A percentile compares a stretch with the other conserved stretches of the same genome.
These are phyloP conservation scores for Crithidia expoeki DNA, from an alignment of 208 protist species.

Conservation along the genomic window DNA sequence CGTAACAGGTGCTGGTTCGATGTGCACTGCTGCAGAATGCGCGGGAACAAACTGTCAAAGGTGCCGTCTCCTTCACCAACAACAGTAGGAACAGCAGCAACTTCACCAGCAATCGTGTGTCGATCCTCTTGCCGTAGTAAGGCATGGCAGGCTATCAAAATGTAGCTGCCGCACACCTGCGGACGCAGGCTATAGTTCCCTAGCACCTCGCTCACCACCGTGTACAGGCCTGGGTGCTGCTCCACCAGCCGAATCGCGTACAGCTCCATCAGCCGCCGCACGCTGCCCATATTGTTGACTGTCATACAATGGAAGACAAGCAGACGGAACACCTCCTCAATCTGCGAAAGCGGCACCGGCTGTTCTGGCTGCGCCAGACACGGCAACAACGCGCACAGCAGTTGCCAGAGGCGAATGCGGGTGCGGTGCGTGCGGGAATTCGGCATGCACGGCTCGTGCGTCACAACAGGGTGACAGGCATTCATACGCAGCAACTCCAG, in stretches of 20 bases:
- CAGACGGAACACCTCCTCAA: conserved; percentile 45
- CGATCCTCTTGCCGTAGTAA: conserved; percentile 52
- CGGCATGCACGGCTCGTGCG: conserved; percentile 87
- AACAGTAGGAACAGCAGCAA: conserved; percentile 24
- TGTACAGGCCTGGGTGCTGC: conserved; percentile 59
- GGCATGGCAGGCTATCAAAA: conserved; percentile 73
- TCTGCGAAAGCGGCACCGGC: conserved; percentile 18
- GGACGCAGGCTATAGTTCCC: conserved; percentile 65
- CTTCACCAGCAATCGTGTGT: not conserved
- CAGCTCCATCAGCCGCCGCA: conserved; percentile 89
- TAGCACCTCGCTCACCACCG: conserved; percentile 53
- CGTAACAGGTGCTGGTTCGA: conserved; percentile 92
- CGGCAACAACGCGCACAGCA: conserved; percentile 76
- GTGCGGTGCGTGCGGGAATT: conserved; percentile 87
- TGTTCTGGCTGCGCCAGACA: conserved; percentile 38
- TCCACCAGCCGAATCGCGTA: conserved; percentile 74
- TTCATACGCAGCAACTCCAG: conserved; percentile 77
- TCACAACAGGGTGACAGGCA: conserved; percentile 49
- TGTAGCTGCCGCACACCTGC: conserved; percentile 84
- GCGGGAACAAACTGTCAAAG: conserved; percentile 58
- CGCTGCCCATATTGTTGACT: conserved; percentile 88
- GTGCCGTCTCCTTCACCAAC: too few relatives aligned
- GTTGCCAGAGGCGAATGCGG: conserved; percentile 89
- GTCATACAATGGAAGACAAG: conserved; percentile 61
- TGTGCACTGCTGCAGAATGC: conserved; percentile 82